Conservation (phyloP, 2,329 filamentous ascomycete genomes). For the Penicillium expansum region DNA sequence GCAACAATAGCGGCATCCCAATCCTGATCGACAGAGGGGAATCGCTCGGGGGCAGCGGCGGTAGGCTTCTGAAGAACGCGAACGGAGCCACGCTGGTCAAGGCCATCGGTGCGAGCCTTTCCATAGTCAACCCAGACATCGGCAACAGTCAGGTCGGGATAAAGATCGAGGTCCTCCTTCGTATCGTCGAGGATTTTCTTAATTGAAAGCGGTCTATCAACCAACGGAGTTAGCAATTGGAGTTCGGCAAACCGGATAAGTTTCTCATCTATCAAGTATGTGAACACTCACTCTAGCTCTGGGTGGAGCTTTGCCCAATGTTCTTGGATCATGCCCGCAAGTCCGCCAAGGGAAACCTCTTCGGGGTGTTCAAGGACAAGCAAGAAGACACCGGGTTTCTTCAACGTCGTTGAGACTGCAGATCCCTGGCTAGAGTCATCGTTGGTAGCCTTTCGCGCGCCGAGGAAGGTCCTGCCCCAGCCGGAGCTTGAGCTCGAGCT, state of each 20-base stretch:
- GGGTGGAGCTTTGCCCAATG: constrained; percentile 37
- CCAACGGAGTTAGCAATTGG: constrained; percentile 1
- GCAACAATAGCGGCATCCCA: constrained; percentile 29
- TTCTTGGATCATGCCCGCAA: constrained; percentile 33
- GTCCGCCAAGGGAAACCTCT: constrained; percentile 27
- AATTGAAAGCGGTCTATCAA: constrained; percentile 35
- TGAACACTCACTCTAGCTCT: constrained; percentile 30
- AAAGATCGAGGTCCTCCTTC: constrained; percentile 33
- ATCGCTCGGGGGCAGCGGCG: constrained; percentile 25
- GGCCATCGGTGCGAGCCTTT: constrained; percentile 32
- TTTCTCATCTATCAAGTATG: neutral
- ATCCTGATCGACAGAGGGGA: constrained; percentile 37
- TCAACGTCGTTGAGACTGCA: constrained; percentile 5
- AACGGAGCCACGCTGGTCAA: constrained; percentile 36
- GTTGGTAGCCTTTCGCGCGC: constrained; percentile 15
- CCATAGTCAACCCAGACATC: constrained; percentile 41
- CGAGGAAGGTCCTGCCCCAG: constrained; percentile 8
- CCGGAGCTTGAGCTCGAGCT: constrained; percentile 6
- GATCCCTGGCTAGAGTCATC: constrained; percentile 15
- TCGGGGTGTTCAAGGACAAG: constrained; percentile 34
- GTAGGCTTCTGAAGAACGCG: constrained; percentile 36
- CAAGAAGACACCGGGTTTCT: constrained; percentile 30
- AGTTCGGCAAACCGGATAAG: neutral
- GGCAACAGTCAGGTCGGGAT: constrained; percentile 34
- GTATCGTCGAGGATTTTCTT: constrained; percentile 40